Conservation (phyloP, 2,329 filamentous ascomycete species). For the Aspergillus pseudoglaucus region DNA sequence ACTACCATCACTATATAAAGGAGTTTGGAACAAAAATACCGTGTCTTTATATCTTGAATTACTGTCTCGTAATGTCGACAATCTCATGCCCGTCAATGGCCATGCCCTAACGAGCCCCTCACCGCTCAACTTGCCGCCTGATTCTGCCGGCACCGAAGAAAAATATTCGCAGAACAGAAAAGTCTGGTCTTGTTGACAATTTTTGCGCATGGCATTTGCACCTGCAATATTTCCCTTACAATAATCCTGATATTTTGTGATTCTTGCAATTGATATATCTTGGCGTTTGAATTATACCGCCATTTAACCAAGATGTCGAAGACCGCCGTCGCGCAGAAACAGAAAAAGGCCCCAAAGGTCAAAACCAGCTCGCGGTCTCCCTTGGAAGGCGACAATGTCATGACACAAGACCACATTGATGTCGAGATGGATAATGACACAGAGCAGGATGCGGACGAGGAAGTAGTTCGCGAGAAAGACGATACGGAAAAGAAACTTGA, state of each 20-base stretch:
- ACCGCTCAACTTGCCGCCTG: slow-evolving; percentile 24
- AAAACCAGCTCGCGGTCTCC: slow-evolving; percentile 16
- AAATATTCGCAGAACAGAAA: slow-evolving; percentile 21
- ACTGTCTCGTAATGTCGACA: not conserved
- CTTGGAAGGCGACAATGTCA: slow-evolving; percentile 15
- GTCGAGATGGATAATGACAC: slow-evolving; percentile 21
- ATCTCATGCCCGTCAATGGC: not conserved
- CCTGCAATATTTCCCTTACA: not conserved
- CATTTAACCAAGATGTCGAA: slow-evolving; percentile 19
- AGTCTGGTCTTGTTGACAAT: not conserved
- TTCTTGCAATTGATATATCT: not conserved
- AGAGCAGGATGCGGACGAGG: slow-evolving; percentile 17
- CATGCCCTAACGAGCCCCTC: slow-evolving; percentile 4
- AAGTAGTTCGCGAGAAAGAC: slow-evolving; percentile 58
- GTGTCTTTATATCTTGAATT: not conserved
- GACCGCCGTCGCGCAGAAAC: slow-evolving; percentile 15
- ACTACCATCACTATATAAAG: too few species aligned
- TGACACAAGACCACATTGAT: slow-evolving; percentile 13
- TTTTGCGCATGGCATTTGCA: not conserved
- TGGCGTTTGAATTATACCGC: not conserved
- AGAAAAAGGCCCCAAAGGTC: slow-evolving; percentile 22
- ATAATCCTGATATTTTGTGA: not conserved
- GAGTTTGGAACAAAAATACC: not conserved
- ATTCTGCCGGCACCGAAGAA: slow-evolving; percentile 26
- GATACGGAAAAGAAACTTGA: slow-evolving; percentile 80